These are phyloP conservation scores for Nakaseomyces uthaithaninus DNA, from an alignment of 1,139 yeast species.

Conservation along the genomic window DNA sequence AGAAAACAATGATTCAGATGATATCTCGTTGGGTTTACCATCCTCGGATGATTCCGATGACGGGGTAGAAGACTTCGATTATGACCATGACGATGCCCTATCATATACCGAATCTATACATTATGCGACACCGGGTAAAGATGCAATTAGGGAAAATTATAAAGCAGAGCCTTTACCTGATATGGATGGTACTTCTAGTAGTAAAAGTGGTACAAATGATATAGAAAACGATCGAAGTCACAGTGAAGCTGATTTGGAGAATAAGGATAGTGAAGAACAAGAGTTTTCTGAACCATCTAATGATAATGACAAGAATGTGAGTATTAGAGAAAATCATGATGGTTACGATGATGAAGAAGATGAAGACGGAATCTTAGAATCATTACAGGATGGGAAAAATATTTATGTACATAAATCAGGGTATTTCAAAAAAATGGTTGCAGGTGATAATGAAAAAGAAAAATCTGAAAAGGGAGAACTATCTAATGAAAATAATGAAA, in stretches of 20 bases:
- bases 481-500: background rate
- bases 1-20: background rate
- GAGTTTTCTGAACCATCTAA: constrained; percentile 13
- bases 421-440: constrained; percentile 21
- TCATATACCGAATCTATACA: constrained; percentile 17
- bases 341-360: background rate
- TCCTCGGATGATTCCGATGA: constrained; percentile 10
- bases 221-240: background rate
- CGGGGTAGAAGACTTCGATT: background rate
- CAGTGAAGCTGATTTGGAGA: constrained; percentile 1
- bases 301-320: constrained; percentile 5
- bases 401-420: constrained; percentile 21
- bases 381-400: constrained; percentile 12
- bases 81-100: constrained; percentile 17
- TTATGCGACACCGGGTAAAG: constrained; percentile 3
- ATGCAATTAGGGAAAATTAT: background rate
- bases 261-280: constrained; percentile 11
- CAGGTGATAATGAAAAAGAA: constrained; percentile 12
- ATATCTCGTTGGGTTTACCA: background rate
- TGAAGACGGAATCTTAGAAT: constrained; percentile 4
- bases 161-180: background rate
- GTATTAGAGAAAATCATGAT: constrained; percentile 4
- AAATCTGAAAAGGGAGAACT: background rate
- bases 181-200: background rate
- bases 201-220: background rate